phyloP scores from a whole-genome alignment of 2,329 filamentous ascomycete genomes.

The Colletotrichum ledebouriae region DNA sequence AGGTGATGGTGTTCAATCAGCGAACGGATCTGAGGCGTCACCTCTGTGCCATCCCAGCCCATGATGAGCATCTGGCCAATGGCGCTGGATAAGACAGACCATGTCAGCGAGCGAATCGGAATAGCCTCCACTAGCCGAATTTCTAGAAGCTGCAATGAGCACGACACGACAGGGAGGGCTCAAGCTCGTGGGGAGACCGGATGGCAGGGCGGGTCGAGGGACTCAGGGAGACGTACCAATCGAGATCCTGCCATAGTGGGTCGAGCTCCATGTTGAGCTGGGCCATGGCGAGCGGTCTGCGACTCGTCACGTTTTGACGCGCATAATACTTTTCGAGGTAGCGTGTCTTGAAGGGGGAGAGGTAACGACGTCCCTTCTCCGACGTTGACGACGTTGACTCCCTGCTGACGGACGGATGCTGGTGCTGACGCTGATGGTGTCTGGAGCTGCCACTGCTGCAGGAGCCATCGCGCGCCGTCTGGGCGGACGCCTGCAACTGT shows the following conservation, averaged over 20 bases:
- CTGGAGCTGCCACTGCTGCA: slow-evolving; percentile 3
- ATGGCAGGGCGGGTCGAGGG: slow-evolving; percentile 24
- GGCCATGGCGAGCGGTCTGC: slow-evolving; percentile 48
- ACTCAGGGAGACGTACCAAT: slow-evolving; percentile 70
- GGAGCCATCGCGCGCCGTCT: slow-evolving; percentile 27
- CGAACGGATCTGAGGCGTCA: slow-evolving; percentile 84
- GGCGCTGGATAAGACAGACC: slow-evolving; percentile 60
- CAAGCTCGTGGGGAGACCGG: slow-evolving; percentile 3
- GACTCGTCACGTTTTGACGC: slow-evolving; percentile 47
- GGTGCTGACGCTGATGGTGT: slow-evolving; percentile 17
- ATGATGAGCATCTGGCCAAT: slow-evolving; percentile 85
- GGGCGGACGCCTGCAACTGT: slow-evolving; percentile 16
- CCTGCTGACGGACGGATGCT: slow-evolving; percentile 1
- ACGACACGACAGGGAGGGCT: slow-evolving; percentile 8
- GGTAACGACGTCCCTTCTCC: slow-evolving; percentile 39
- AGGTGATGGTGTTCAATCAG: slow-evolving; percentile 88
- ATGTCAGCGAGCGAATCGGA: slow-evolving; percentile 34
- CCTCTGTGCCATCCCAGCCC: slow-evolving; percentile 87
- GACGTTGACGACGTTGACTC: slow-evolving; percentile 35
- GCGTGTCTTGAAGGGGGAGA: slow-evolving; percentile 44
- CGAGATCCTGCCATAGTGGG: slow-evolving; percentile 80
- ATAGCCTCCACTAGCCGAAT: background rate
- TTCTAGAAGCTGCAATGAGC: slow-evolving; percentile 22
- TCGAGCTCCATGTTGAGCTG: slow-evolving; percentile 63
- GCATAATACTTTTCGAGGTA: slow-evolving; percentile 43